phyloP scores from a whole-genome alignment of 2,329 filamentous ascomycete species.

The Bipolaris oryzae region DNA sequence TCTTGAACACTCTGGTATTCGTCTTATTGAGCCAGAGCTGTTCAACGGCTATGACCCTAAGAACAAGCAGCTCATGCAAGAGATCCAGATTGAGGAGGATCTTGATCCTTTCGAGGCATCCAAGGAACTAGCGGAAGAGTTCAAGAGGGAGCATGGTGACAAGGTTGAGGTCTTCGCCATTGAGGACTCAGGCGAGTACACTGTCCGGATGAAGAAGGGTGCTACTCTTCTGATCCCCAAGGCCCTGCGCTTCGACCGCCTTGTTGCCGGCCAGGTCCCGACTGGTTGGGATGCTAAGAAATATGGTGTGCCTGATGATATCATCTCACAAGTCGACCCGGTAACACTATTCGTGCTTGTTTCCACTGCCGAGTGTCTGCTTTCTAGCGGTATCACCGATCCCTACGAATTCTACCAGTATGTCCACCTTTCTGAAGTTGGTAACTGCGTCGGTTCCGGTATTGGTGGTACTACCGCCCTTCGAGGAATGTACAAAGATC shows the following conservation, averaged over 20 bases:
- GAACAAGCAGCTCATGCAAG: constrained; percentile 97
- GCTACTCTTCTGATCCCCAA: constrained; percentile 95
- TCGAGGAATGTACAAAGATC: constrained; percentile 97
- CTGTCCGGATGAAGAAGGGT: constrained; percentile 92
- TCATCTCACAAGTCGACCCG: constrained; percentile 95
- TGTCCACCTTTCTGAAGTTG: constrained; percentile 95
- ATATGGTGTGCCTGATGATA: constrained; percentile 96
- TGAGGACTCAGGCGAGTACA: constrained; percentile 89
- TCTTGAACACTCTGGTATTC: constrained; percentile 94
- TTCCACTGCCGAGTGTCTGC: constrained; percentile 86
- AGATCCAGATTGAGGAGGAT: constrained; percentile 96
- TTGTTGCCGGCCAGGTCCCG: constrained; percentile 95
- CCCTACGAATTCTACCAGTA: constrained; percentile 99
- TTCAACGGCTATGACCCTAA: constrained; percentile 97
- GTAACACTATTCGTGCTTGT: constrained; percentile 95
- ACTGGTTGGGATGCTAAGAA: constrained; percentile 96
- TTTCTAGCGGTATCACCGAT: constrained; percentile 94
- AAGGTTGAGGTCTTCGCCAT: constrained; percentile 98
- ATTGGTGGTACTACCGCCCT: constrained; percentile 94
- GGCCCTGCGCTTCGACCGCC: constrained; percentile 93
- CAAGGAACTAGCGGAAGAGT: constrained; percentile 96
- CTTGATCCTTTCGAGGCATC: constrained; percentile 96
- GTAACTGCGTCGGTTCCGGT: constrained; percentile 97
- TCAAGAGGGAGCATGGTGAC: constrained; percentile 94
- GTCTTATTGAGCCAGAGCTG: constrained; percentile 94